Evolutionary conservation across 305 asterid genomes (phyloP), one percentile per base, ranked within the genome.

Genomic region (Fraxinus floribunda): DNA sequence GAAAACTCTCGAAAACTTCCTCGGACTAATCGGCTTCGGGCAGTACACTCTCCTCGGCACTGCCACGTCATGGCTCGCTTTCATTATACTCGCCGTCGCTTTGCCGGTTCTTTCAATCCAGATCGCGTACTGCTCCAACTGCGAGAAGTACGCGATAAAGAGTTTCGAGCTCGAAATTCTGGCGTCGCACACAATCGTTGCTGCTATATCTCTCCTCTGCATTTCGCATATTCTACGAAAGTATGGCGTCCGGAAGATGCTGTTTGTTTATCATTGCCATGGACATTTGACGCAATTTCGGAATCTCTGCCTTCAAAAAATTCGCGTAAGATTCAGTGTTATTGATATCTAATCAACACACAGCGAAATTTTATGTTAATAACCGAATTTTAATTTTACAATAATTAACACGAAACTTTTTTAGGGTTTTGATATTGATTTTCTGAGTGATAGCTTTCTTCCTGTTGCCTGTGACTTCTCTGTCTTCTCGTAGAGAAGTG

Each of bases 191-290:
- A 93, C 92, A 30, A 46, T 87, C 24, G 92, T 89, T 29, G 93
- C 97, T 80, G 97, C 93, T 66, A 88, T 91, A 15, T 93, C 97
- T 2, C 92, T 92, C 38, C 86, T 92, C 75, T 92, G 92, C 83
- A 73, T 93, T 26, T 93, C 95, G 55, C 87, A 89, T 30, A 92
- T 86, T 78, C 86, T 93, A 22, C 84, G 90, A 76, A 89, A 92
- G 83, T 88, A 90, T 57, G 94, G 98, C 13, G 34, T 92, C 4
- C 81, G 97, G 72, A 91, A 88, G 89, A 90, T 93, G 64, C 89
- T 93, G 38, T 92, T 93, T 80, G 94, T 92, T 32, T 90, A 93
- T 77, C 88, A 91, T 0, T 57, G 87, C 82, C 92, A 89, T 64
- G 97, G 93, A 6, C 91, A 88, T 39, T 26, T 84, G 77, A 22